A percentile compares a stretch with the other conserved stretches of the same genome.
Conservation (phyloP, 2,329 filamentous ascomycete genomes). For the Phoma sp. region DNA sequence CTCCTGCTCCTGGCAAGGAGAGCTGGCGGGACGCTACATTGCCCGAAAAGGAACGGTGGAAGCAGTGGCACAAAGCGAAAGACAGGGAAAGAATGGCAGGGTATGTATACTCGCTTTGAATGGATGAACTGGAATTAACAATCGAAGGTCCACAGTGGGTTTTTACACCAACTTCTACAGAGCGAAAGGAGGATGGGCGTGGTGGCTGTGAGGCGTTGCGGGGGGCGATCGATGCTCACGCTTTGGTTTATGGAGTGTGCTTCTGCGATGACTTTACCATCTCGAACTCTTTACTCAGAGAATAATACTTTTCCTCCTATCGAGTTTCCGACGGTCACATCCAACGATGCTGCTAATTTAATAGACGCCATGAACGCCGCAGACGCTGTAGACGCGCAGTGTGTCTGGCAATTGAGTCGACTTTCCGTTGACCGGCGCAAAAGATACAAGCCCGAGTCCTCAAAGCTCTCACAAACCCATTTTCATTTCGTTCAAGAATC, state of each 20-base stretch:
- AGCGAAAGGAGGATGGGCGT: constrained; percentile 20
- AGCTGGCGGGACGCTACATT: constrained; percentile 30
- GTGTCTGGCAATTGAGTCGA: constrained; percentile 1
- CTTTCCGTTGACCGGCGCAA: constrained; percentile 8
- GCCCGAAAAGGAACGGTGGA: constrained; percentile 34
- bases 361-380: constrained; percentile 20
- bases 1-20: constrained; percentile 24
- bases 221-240: no score
- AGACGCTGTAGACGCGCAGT: constrained; percentile 28
- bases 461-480: background rate
- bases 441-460: constrained; percentile 2
- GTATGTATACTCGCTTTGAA: constrained; percentile 4
- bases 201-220: constrained; percentile 5
- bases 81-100: constrained; percentile 25
- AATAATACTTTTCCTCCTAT: background rate
- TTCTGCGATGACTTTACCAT: background rate
- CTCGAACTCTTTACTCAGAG: background rate
- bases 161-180: constrained; percentile 23
- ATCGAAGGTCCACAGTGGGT: constrained; percentile 19
- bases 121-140: background rate
- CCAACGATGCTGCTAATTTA: background rate
- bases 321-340: background rate
- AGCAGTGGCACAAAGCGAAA: constrained; percentile 35
- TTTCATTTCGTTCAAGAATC: background rate
- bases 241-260: background rate